Conservation (phyloP, 495 filamentous ascomycete genomes). For the Daldinia concentrica region DNA sequence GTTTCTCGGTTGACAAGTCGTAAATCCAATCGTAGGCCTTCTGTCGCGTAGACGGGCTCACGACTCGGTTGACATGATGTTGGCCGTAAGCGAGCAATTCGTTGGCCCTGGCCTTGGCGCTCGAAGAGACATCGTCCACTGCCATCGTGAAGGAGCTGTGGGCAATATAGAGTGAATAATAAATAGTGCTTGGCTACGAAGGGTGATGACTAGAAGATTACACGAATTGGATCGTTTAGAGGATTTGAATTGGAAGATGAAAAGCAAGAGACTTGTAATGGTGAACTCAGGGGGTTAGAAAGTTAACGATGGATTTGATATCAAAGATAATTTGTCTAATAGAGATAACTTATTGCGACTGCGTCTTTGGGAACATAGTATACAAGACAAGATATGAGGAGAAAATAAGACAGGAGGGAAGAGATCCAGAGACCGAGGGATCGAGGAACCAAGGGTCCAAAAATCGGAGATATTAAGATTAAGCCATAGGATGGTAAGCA, state of each 20-base stretch:
- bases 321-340: background rate
- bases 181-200: background rate
- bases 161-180: background rate
- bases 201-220: background rate
- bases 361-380: background rate
- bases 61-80: conserved; percentile 49
- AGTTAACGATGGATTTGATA: background rate
- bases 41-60: conserved; percentile 46
- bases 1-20: conserved; percentile 42
- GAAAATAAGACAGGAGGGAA: background rate
- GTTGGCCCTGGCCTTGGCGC: conserved; percentile 31
- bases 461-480: conserved; percentile 5
- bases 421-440: background rate
- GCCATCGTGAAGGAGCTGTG: conserved; percentile 14
- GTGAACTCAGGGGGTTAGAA: background rate
- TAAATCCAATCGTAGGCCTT: conserved; percentile 38
- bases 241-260: background rate
- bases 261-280: background rate
- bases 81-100: conserved; percentile 47
- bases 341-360: background rate
- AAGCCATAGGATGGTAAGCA: background rate
- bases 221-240: background rate
- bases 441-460: background rate
- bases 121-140: conserved; percentile 17
- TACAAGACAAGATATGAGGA: background rate